These are phyloP conservation scores for Taphrina populina DNA, from an alignment of 1,139 yeast genomes.

Conservation along the genomic window DNA sequence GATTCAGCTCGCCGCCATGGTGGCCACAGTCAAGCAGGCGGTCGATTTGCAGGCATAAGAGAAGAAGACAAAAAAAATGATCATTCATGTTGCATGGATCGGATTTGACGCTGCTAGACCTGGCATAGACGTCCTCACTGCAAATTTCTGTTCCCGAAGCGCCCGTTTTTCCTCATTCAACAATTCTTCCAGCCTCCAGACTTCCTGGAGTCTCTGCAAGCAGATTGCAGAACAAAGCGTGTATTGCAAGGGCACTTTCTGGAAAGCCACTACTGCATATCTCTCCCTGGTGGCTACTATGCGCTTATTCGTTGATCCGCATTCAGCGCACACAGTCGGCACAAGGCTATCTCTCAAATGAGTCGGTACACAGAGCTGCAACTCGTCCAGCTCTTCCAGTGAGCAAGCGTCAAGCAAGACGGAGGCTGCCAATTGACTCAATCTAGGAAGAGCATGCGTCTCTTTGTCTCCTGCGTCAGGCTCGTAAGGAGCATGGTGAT, in stretches of 20 bases:
- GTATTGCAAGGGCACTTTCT: slow-evolving; percentile 6
- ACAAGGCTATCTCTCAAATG: slow-evolving; percentile 1
- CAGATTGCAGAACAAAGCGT: slow-evolving; percentile 15
- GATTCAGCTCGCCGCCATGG: slow-evolving; percentile 84
- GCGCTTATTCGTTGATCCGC: slow-evolving; percentile 1
- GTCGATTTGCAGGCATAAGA: slow-evolving; percentile 45
- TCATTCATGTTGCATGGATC: neutral
- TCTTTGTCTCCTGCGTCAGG: neutral
- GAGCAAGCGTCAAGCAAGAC: slow-evolving; percentile 1
- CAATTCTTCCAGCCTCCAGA: slow-evolving; percentile 7
- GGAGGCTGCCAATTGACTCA: slow-evolving; percentile 1
- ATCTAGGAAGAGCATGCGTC: neutral
- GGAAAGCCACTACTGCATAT: slow-evolving; percentile 5
- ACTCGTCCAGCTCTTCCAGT: slow-evolving; percentile 11
- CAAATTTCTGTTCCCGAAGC: slow-evolving; percentile 16
- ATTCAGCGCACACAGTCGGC: slow-evolving; percentile 12
- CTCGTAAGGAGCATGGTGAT: neutral
- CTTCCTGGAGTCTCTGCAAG: slow-evolving; percentile 5
- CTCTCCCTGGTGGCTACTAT: slow-evolving; percentile 9
- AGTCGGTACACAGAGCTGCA: slow-evolving; percentile 6
- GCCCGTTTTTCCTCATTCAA: slow-evolving; percentile 14
- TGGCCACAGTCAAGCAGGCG: slow-evolving; percentile 77
- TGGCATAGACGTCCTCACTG: slow-evolving; percentile 14
- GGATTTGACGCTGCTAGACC: neutral
- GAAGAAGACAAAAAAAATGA: too few species aligned